These are phyloP conservation scores for Lactarius sp. DNA, from an alignment of 768 basidiomycete genomes.

Conservation along the genomic window DNA sequence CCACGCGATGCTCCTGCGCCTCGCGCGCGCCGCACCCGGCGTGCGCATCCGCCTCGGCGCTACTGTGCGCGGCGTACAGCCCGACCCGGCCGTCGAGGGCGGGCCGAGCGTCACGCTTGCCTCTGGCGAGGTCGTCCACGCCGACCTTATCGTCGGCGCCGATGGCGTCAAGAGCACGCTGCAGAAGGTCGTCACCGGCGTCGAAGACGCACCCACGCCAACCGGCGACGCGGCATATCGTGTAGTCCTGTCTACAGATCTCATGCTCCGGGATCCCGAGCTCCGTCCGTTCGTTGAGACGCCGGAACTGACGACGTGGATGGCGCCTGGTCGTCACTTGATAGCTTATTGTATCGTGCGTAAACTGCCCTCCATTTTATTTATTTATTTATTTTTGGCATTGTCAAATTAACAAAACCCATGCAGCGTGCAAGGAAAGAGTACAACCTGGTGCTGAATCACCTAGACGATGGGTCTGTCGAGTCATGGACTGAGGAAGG, in stretches of 20 bases:
- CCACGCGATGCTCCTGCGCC: constrained; percentile 37
- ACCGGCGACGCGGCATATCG: constrained; percentile 65
- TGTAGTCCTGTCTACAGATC: constrained; percentile 42
- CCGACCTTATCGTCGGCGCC: constrained; percentile 38
- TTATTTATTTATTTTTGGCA: too few relatives aligned
- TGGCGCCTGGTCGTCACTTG: constrained; percentile 47
- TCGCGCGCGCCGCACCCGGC: constrained; percentile 29
- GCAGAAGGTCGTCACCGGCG: constrained; percentile 45
- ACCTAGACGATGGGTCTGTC: constrained; percentile 38
- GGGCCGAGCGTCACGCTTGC: constrained; percentile 35
- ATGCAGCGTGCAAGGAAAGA: constrained; percentile 33
- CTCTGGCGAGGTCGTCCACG: constrained; percentile 35
- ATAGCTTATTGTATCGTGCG: constrained; percentile 44
- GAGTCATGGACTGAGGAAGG: constrained; percentile 42
- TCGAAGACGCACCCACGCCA: constrained; percentile 39
- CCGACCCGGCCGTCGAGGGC: constrained; percentile 27
- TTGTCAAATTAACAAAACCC: too few relatives aligned
- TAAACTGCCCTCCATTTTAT: not conserved
- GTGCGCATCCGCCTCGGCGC: constrained; percentile 35
- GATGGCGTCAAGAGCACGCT: constrained; percentile 46
- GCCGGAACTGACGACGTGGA: constrained; percentile 54
- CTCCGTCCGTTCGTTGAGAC: constrained; percentile 46
- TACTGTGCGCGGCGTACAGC: constrained; percentile 32
- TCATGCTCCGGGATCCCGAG: constrained; percentile 47
- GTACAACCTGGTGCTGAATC: constrained; percentile 37